Percentiles rank a stretch among this genome's conserved stretches.
Conservation (phyloP, 2,329 filamentous ascomycete species). For the Scedosporium dehoogii region DNA sequence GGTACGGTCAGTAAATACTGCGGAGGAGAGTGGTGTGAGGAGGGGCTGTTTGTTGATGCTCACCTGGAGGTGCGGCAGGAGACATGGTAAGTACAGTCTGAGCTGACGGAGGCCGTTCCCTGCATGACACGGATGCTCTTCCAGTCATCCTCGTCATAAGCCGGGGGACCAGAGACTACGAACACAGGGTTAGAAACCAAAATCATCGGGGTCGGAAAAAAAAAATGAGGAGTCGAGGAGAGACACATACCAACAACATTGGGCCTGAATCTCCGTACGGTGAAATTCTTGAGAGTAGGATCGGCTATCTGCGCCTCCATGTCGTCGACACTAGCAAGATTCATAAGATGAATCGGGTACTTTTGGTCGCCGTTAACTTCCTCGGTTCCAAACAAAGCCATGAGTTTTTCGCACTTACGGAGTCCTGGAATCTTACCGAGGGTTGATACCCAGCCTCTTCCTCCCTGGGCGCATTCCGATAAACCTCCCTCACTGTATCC, state of each 20-base stretch:
- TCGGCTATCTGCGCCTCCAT: constrained; percentile 47
- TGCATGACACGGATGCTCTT: constrained; percentile 37
- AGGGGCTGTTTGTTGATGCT: not conserved
- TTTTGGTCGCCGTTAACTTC: not conserved
- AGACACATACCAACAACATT: constrained; percentile 53
- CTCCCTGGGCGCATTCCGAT: constrained; percentile 47
- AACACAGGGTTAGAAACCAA: not conserved
- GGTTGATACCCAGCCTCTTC: constrained; percentile 54
- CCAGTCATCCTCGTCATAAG: constrained; percentile 55
- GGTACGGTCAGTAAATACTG: constrained; percentile 3
- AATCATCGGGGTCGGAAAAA: not conserved
- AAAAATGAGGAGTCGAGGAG: not conserved
- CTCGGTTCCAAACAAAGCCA: not conserved
- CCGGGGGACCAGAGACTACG: constrained; percentile 48
- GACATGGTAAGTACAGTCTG: constrained; percentile 12
- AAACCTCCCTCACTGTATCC: constrained; percentile 44
- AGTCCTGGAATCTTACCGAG: constrained; percentile 44
- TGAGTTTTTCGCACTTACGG: constrained; percentile 1
- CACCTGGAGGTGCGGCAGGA: constrained; percentile 6
- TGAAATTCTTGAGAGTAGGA: constrained; percentile 38
- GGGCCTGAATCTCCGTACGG: constrained; percentile 56
- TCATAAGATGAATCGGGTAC: constrained; percentile 63
- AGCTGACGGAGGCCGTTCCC: constrained; percentile 35
- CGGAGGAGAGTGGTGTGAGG: not conserved
- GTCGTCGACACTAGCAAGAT: constrained; percentile 51